These are phyloP conservation scores for Ceratocystis lukuohia DNA, from an alignment of 2,329 filamentous ascomycete species.

Conservation along the genomic window DNA sequence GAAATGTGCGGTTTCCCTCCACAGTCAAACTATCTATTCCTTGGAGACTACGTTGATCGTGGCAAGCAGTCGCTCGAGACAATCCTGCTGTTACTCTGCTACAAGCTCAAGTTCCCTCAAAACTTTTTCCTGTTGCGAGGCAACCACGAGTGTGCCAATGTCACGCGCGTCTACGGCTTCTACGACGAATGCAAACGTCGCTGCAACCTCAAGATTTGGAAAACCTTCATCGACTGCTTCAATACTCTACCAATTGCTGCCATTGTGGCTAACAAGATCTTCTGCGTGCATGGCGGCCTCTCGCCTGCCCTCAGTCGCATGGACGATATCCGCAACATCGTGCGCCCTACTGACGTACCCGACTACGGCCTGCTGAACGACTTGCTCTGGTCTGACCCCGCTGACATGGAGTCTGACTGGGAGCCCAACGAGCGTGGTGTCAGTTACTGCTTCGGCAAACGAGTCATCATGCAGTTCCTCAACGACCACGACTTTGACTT, in stretches of 20 bases:
- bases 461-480: conserved; percentile 93
- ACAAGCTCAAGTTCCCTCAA: conserved; percentile 93
- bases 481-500: conserved; percentile 92
- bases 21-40: conserved; percentile 79
- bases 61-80: conserved; percentile 95
- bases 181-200: conserved; percentile 96
- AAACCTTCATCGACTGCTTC: conserved; percentile 93
- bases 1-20: conserved; percentile 98
- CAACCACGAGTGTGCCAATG: conserved; percentile 94
- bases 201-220: conserved; percentile 96
- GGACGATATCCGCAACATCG: conserved; percentile 96
- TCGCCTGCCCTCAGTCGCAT: conserved; percentile 88
- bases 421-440: conserved; percentile 94
- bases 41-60: conserved; percentile 92
- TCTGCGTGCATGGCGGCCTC: conserved; percentile 89
- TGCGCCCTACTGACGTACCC: conserved; percentile 87
- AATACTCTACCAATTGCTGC: conserved; percentile 89
- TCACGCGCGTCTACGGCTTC: conserved; percentile 91
- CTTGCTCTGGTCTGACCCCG: conserved; percentile 91
- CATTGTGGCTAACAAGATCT: conserved; percentile 96
- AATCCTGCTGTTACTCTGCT: conserved; percentile 81
- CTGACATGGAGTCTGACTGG: conserved; percentile 97
- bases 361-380: conserved; percentile 95
- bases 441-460: conserved; percentile 96
- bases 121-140: conserved; percentile 93